Percentiles rank a stretch among this genome's conserved stretches.
Evolutionary conservation across 331 rosid species (phyloP).

Genomic region (Malus hybrid): DNA sequence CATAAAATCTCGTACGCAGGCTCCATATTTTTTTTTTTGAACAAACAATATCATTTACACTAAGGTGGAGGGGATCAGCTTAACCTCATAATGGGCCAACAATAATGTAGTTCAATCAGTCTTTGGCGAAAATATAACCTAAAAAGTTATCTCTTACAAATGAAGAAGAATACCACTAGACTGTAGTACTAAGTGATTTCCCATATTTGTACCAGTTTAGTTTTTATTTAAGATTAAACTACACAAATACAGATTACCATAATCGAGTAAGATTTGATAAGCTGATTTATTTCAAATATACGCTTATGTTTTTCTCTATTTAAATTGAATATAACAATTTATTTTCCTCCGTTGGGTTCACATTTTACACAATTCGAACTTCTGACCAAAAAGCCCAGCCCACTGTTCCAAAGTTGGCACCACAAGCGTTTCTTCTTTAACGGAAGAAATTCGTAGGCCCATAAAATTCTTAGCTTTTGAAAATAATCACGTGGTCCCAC

Average conservation of each 20-base stretch:
- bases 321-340: neutral
- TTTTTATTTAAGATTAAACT: neutral
- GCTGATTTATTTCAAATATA: neutral
- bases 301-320: too few species aligned
- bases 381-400: neutral
- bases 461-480: neutral
- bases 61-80: accelerated
- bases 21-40: too few species aligned
- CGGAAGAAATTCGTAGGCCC: neutral
- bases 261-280: neutral
- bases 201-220: neutral
- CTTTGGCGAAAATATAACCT: accelerated
- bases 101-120: too few species aligned
- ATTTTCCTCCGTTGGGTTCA: neutral
- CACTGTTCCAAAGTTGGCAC: neutral
- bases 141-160: too few species aligned
- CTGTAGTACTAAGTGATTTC: too few species aligned
- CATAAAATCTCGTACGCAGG: neutral
- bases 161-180: too few species aligned
- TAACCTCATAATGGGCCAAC: too few species aligned
- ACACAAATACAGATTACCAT: neutral
- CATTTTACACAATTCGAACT: neutral
- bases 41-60: too few species aligned
- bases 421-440: neutral
- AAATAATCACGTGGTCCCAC: neutral